Percentiles rank a stretch among this genome's conserved stretches.
These are phyloP conservation scores for Wickerhamiella musiphila DNA, from an alignment of 805 yeast species.

Conservation along the genomic window DNA sequence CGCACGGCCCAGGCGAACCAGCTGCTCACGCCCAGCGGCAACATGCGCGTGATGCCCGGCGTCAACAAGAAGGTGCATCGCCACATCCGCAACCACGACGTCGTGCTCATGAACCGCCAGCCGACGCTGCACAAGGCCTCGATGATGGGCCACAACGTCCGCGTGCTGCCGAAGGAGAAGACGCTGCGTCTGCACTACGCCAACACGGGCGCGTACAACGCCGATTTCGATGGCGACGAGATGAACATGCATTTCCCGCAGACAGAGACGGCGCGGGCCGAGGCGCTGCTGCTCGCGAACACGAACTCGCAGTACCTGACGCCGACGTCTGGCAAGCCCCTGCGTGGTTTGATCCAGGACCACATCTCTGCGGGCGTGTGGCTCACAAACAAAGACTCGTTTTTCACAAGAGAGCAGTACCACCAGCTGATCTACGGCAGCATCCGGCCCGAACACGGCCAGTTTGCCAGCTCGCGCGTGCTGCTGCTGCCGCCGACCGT, in stretches of 20 bases:
- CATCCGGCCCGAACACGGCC: conserved; percentile 94
- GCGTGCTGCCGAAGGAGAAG: conserved; percentile 94
- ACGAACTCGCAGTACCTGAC: conserved; percentile 96
- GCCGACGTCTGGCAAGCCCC: conserved; percentile 96
- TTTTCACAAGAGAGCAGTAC: conserved; percentile 78
- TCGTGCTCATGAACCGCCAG: conserved; percentile 96
- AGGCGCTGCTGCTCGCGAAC: conserved; percentile 85
- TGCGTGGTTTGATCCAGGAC: conserved; percentile 97
- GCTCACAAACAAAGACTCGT: conserved; percentile 85
- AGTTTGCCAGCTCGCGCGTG: conserved; percentile 41
- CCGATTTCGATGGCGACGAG: conserved; percentile 98
- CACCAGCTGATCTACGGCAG: conserved; percentile 90
- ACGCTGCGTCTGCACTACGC: conserved; percentile 94
- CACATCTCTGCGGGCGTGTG: conserved; percentile 98
- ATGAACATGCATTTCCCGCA: conserved; percentile 99
- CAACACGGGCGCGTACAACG: conserved; percentile 96
- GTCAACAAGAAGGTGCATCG: conserved; percentile 85
- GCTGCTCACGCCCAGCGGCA: conserved; percentile 60
- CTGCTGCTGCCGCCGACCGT: conserved; percentile 81
- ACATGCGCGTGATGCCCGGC: conserved; percentile 15
- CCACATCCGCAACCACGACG: conserved; percentile 87
- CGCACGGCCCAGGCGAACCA: conserved; percentile 91
- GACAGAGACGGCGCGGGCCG: conserved; percentile 91
- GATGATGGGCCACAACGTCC: conserved; percentile 98
- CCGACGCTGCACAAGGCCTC: conserved; percentile 98